phyloP scores from a whole-genome alignment of 331 rosid genomes.

The Malus hybrid region DNA sequence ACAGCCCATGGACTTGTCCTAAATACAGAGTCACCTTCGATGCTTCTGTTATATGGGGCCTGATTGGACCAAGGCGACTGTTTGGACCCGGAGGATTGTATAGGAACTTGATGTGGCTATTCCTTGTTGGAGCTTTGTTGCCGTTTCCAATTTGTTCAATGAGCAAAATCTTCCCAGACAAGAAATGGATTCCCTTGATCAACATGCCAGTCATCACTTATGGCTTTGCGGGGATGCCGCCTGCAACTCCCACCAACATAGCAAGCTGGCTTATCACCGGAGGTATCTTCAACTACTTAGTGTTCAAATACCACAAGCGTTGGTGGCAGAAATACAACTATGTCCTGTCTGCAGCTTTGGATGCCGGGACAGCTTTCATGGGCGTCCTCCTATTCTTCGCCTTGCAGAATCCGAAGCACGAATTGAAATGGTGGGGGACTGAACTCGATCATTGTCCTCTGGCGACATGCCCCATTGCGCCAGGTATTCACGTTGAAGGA shows the following conservation, averaged over 20 bases:
- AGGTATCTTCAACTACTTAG: conserved; percentile 78
- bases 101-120: conserved; percentile 77
- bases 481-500: conserved; percentile 64
- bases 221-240: conserved; percentile 98
- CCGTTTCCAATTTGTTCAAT: conserved; percentile 80
- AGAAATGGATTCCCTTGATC: conserved; percentile 86
- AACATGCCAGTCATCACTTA: conserved; percentile 86
- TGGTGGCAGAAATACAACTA: conserved; percentile 99
- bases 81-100: conserved; percentile 90
- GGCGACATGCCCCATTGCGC: conserved; percentile 87
- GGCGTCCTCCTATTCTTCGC: conserved; percentile 83
- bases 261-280: conserved; percentile 95
- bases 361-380: conserved; percentile 97
- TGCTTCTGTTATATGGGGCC: conserved; percentile 95
- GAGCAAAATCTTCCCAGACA: conserved; percentile 72
- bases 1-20: conserved; percentile 95
- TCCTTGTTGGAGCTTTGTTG: conserved; percentile 74
- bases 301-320: conserved; percentile 64
- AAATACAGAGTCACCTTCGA: conserved; percentile 88
- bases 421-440: conserved; percentile 85
- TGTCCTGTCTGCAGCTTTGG: conserved; percentile 81
- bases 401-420: conserved; percentile 53
- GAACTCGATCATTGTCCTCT: conserved; percentile 79
- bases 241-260: conserved; percentile 91
- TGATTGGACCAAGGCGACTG: conserved; percentile 74